These are phyloP conservation scores for Gynandropsis gynandra DNA, from an alignment of 345 rosid species.

Conservation along the genomic window DNA sequence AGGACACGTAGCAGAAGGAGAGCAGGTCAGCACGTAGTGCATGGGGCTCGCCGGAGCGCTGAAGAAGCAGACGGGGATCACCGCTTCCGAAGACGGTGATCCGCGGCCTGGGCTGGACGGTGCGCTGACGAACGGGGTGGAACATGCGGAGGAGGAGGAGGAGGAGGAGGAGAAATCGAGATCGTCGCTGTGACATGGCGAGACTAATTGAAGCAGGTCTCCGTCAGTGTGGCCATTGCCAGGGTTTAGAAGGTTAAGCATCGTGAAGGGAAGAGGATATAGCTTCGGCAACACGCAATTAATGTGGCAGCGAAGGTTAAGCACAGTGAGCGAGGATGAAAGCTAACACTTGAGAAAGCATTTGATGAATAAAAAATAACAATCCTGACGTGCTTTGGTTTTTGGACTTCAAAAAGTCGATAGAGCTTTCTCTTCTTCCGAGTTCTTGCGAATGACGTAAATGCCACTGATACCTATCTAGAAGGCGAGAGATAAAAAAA, in stretches of 20 bases:
- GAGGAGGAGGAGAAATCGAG: slow-evolving; percentile 22
- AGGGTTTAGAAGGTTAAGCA: background rate
- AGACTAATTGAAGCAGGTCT: slow-evolving; percentile 1
- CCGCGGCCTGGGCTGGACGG: slow-evolving; percentile 45
- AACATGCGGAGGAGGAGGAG: slow-evolving; percentile 28
- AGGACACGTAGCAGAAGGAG: slow-evolving; percentile 15
- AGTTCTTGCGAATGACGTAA: too few species aligned
- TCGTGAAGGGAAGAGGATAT: background rate
- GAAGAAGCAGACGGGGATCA: slow-evolving; percentile 19
- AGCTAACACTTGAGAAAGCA: background rate
- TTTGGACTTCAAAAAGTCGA: too few species aligned
- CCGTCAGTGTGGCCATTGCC: slow-evolving; percentile 4
- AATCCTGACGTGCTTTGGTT: too few species aligned
- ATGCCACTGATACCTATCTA: too few species aligned
- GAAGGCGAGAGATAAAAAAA: too few species aligned
- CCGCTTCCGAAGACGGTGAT: background rate
- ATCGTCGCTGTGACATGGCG: slow-evolving; percentile 27
- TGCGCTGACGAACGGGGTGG: slow-evolving; percentile 48
- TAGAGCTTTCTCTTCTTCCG: too few species aligned
- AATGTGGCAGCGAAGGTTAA: slow-evolving; percentile 11
- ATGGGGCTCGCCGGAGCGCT: slow-evolving; percentile 32
- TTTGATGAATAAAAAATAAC: too few species aligned
- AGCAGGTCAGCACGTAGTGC: slow-evolving; percentile 22
- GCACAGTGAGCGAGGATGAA: slow-evolving; percentile 22
- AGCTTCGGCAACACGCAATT: slow-evolving; percentile 20